Conservation (phyloP, 139 green algal genomes). For the Pleodorina starrii region DNA sequence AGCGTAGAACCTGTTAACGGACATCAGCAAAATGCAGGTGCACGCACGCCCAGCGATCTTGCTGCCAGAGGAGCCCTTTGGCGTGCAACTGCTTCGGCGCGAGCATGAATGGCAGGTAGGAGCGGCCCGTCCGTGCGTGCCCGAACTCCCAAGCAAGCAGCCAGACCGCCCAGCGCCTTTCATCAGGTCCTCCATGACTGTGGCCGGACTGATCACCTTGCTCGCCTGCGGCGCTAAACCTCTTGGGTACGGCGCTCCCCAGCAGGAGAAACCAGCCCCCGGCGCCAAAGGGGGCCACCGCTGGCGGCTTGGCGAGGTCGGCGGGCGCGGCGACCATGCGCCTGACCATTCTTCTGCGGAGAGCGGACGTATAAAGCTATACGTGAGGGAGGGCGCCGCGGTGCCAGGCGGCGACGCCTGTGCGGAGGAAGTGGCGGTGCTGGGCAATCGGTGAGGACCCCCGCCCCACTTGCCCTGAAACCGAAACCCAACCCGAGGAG, state of each 20-base stretch:
- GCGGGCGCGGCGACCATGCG: background rate
- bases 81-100: constrained; percentile 40
- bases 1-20: too few species aligned
- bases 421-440: constrained; percentile 35
- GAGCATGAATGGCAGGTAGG: constrained; percentile 5
- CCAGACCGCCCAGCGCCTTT: too few species aligned
- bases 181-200: too few species aligned
- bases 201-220: too few species aligned
- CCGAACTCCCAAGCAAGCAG: background rate
- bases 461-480: too few species aligned
- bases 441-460: constrained; percentile 12
- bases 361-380: background rate
- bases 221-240: too few species aligned
- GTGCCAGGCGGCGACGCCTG: constrained; percentile 14
- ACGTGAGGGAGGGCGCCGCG: constrained; percentile 1
- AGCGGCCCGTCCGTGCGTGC: background rate
- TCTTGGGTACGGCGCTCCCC: background rate
- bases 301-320: too few species aligned
- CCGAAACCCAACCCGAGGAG: too few species aligned
- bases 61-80: constrained; percentile 25
- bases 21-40: constrained; percentile 1
- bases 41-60: background rate
- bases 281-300: background rate
- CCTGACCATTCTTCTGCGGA: background rate
- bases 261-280: background rate